Evolutionary conservation across 495 filamentous ascomycete species (phyloP).

Genomic region (Aspergillus baeticus): DNA sequence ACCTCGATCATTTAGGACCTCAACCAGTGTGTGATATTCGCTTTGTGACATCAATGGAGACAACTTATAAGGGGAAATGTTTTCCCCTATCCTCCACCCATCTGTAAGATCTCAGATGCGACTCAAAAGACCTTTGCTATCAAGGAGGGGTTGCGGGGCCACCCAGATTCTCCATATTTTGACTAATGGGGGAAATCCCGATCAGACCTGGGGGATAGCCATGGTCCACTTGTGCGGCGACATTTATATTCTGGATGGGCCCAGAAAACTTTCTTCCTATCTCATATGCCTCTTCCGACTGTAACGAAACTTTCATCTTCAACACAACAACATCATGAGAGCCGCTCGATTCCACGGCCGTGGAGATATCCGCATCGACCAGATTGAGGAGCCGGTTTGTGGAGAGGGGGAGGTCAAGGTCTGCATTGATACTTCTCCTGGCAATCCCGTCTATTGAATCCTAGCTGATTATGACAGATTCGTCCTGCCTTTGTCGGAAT

Average conservation of each 20-base stretch:
- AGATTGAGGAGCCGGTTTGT: conserved; percentile 40
- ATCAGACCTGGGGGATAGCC: conserved; percentile 9
- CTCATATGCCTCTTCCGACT: background rate
- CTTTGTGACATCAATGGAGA: too few species aligned
- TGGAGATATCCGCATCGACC: conserved; percentile 39
- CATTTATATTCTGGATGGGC: background rate
- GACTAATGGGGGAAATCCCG: conserved; percentile 9
- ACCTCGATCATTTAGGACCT: too few species aligned
- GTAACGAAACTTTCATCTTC: background rate
- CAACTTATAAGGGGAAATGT: too few species aligned
- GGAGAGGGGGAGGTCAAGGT: conserved; percentile 42
- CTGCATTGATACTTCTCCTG: background rate
- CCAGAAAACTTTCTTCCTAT: background rate
- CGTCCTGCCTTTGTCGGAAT: conserved; percentile 36
- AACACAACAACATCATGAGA: conserved; percentile 30
- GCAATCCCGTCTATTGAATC: background rate
- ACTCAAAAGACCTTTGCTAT: too few species aligned
- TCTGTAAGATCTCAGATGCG: too few species aligned
- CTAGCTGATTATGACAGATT: conserved; percentile 19
- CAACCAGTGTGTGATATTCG: too few species aligned
- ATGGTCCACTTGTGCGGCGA: background rate
- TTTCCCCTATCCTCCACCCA: too few species aligned
- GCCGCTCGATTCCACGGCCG: conserved; percentile 43
- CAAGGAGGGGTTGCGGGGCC: conserved; percentile 3
- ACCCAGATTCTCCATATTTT: background rate